phyloP scores from a whole-genome alignment of 305 asterid genomes.

The Fraxinus greggii region DNA sequence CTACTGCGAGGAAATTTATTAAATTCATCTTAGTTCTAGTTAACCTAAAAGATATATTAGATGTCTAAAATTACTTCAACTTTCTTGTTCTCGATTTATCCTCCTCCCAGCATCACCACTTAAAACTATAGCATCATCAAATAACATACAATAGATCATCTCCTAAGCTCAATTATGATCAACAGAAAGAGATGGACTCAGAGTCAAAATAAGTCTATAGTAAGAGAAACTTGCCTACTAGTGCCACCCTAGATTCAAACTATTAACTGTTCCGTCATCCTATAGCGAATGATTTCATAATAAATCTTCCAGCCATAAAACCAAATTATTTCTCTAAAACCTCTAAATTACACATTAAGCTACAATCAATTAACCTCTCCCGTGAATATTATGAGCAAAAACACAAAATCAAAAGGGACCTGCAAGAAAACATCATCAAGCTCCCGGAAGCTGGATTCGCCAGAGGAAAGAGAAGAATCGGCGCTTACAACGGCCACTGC shows the following conservation, averaged over 20 bases:
- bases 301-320: background rate
- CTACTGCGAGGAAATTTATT: background rate
- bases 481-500: slow-evolving; percentile 7
- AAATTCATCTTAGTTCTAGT: background rate
- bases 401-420: slow-evolving; percentile 37
- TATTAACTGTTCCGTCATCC: background rate
- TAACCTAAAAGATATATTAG: background rate
- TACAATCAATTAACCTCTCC: slow-evolving; percentile 4
- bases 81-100: background rate
- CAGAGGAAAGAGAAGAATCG: slow-evolving; percentile 49
- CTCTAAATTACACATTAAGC: background rate
- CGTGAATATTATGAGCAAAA: background rate
- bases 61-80: background rate
- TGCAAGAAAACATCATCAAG: slow-evolving; percentile 81
- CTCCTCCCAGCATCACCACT: background rate
- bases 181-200: background rate
- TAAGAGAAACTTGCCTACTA: background rate
- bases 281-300: background rate
- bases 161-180: background rate
- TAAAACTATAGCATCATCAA: background rate
- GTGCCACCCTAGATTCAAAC: background rate
- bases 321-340: background rate
- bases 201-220: background rate
- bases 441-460: slow-evolving; percentile 73
- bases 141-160: background rate